phyloP scores from a whole-genome alignment of 352 stramenopile species.

The Pythium vanterpoolii region DNA sequence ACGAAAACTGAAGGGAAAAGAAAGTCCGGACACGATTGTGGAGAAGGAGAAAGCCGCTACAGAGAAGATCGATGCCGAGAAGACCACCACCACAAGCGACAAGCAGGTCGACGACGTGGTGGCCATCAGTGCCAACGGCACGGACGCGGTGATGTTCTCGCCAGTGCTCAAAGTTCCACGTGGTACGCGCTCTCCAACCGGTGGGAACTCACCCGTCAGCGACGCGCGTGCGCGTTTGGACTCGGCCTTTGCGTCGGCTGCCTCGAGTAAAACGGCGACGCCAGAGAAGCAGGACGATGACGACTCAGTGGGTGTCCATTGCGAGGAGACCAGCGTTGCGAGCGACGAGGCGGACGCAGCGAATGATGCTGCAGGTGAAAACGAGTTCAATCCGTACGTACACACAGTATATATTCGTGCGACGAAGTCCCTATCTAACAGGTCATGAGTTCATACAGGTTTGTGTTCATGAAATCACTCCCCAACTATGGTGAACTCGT shows the following conservation, averaged over 20 bases:
- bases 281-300: conserved; percentile 25
- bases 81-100: neutral
- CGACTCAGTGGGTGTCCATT: conserved; percentile 9
- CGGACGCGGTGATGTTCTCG: conserved; percentile 69
- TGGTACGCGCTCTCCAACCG: conserved; percentile 27
- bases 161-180: conserved; percentile 58
- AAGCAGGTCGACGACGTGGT: conserved; percentile 16
- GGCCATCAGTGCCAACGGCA: conserved; percentile 18
- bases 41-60: neutral
- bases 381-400: conserved; percentile 81
- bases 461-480: conserved; percentile 86
- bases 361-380: conserved; percentile 38
- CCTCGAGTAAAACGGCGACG: neutral
- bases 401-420: neutral
- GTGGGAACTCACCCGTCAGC: conserved; percentile 24
- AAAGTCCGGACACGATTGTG: neutral
- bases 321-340: conserved; percentile 20
- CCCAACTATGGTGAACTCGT: conserved; percentile 78
- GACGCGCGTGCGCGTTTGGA: conserved; percentile 33
- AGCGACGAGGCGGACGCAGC: conserved; percentile 32
- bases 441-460: conserved; percentile 30
- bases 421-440: neutral
- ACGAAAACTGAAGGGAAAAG: neutral
- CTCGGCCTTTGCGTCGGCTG: conserved; percentile 19
- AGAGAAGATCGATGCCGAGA: neutral